These are phyloP conservation scores for Rhodotorula kratochvilovae DNA, from an alignment of 768 basidiomycete species.

Conservation along the genomic window DNA sequence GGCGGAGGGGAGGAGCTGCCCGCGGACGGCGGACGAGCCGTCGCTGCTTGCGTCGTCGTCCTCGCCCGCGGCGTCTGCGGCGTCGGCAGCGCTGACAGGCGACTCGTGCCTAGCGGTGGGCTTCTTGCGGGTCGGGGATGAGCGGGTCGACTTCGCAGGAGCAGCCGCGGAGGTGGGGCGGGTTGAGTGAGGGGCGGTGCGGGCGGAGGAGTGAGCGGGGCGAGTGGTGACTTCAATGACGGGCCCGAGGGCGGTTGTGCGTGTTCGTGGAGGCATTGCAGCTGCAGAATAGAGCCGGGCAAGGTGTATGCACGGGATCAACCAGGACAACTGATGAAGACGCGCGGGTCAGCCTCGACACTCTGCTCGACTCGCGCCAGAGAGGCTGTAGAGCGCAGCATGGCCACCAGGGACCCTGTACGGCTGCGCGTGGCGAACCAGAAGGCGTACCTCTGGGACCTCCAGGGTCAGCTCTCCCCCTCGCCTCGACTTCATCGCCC, in stretches of 20 bases:
- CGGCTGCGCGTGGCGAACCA: conserved; percentile 69
- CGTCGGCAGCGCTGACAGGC: no score
- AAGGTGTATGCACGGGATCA: neutral
- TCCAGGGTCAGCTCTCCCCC: conserved; percentile 59
- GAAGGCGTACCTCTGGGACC: conserved; percentile 81
- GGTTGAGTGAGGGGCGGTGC: no score
- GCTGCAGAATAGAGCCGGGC: no score
- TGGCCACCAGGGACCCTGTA: conserved; percentile 45
- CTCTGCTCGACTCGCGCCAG: neutral
- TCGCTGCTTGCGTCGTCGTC: neutral
- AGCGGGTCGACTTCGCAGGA: no score
- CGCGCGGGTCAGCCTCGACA: neutral
- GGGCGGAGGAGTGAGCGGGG: no score
- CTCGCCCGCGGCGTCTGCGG: neutral
- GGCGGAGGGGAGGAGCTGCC: neutral
- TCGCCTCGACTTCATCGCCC: neutral
- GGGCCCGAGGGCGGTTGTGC: no score
- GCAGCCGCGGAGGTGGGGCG: no score
- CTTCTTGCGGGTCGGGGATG: no score
- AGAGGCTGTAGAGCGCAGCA: neutral
- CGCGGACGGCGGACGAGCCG: neutral
- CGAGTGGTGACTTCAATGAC: no score
- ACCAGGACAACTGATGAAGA: neutral
- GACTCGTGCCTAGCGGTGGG: no score
- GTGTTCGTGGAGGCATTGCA: no score